A percentile compares a stretch with the other conserved stretches of the same genome.
Evolutionary conservation across 768 basidiomycete genomes (phyloP).

Genomic region (Amanita jacksonii): DNA sequence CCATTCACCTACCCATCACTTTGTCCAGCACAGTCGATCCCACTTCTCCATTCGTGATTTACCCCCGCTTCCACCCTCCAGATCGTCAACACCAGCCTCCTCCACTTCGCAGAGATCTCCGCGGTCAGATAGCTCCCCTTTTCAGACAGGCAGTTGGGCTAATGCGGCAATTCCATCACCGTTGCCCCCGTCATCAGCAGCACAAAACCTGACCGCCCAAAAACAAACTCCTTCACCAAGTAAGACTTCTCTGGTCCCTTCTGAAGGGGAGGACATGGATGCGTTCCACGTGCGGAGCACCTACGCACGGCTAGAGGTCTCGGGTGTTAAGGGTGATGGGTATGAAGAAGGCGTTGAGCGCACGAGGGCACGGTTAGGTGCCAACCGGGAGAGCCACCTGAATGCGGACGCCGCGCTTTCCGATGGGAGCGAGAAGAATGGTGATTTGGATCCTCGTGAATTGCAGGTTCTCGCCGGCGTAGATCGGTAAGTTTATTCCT

Average conservation of each 20-base stretch:
- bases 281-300: slow-evolving; percentile 77
- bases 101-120: slow-evolving; percentile 1
- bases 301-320: slow-evolving; percentile 81
- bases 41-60: slow-evolving; percentile 18
- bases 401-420: slow-evolving; percentile 46
- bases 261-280: slow-evolving; percentile 75
- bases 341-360: slow-evolving; percentile 91
- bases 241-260: slow-evolving; percentile 55
- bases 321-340: slow-evolving; percentile 92
- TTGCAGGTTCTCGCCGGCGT: slow-evolving; percentile 60
- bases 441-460: slow-evolving; percentile 66
- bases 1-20: neutral
- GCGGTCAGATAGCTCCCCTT: slow-evolving; percentile 1
- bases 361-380: slow-evolving; percentile 65
- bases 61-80: slow-evolving; percentile 24
- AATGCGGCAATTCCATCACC: neutral
- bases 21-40: slow-evolving; percentile 12
- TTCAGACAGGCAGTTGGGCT: neutral
- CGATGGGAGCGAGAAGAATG: slow-evolving; percentile 50
- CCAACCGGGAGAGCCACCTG: slow-evolving; percentile 47
- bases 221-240: slow-evolving; percentile 22
- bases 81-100: slow-evolving; percentile 3
- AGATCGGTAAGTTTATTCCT: slow-evolving; percentile 62
- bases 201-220: neutral
- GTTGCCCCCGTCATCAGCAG: neutral